Evolutionary conservation across 192 early-diverging fungal species (phyloP), one percentile per base, ranked within the genome.

Genomic region (Podila clonocystis): DNA sequence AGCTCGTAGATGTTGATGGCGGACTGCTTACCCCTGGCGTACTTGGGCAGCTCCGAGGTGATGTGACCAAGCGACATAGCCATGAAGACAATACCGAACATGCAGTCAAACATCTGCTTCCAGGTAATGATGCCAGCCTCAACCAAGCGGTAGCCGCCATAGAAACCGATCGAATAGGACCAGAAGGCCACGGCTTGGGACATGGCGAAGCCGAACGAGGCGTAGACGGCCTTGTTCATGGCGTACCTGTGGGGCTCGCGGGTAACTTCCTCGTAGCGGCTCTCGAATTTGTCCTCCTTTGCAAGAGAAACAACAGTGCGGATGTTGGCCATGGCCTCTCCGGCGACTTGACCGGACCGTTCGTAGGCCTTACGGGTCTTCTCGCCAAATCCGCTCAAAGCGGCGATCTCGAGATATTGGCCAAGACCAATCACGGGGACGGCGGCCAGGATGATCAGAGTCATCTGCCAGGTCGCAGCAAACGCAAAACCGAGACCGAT

Each of bases 281-380:
- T 50, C 66, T 77, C 74, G 30, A 90, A 84, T 13, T 49, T 52
- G 11, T 69, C 20, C 9, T 74, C 82, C 52, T 90, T 89, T 41
- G 82, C 94, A 66, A 95, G 90, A 31, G 92, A 90, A 20, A 91
- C 89, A 3, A 97, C 93, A 0, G 97, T 99, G 50, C 92, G 87
- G 74, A 99, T 94, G 72, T 89, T 90, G 70, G 89, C 83, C 67
- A 99, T 92, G 36, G 91, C 87, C 74, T 99, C 97, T 58, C 92
- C 91, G 1, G 95, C 94, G 8, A 92, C 86, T 75, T 91, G 89
- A 50, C 85, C 87, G 9, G 92, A 87, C 7, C 77, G 67, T 65
- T 90, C 90, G 73, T 94, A 95, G 3, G 91, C 90, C 64, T 87
- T 83, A 71, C 88, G 87, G 50, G 85, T 85, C 67, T 86, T 84